A percentile compares a stretch with the other conserved stretches of the same genome.
Evolutionary conservation across 768 basidiomycete species (phyloP).

Genomic region (Gyrodon lividus): DNA sequence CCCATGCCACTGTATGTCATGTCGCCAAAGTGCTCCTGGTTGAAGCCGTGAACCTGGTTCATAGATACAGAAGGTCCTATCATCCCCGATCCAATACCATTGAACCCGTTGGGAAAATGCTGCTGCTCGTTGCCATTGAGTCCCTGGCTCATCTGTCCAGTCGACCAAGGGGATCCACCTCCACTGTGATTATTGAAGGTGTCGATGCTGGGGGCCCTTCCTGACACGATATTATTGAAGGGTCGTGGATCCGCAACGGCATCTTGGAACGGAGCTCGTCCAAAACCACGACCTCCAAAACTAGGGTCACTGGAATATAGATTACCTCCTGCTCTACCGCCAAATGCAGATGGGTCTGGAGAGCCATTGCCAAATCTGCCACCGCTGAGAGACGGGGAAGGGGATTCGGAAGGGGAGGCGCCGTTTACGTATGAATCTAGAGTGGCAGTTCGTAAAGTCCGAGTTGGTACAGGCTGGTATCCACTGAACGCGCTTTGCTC

Average conservation of each 20-base stretch:
- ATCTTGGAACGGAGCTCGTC: conserved; percentile 41
- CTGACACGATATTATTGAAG: conserved; percentile 33
- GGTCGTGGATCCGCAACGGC: conserved; percentile 38
- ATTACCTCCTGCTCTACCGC: conserved; percentile 41
- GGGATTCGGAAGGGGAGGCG: conserved; percentile 65
- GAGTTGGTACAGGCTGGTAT: conserved; percentile 67
- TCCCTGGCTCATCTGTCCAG: conserved; percentile 21
- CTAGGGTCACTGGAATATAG: conserved; percentile 38
- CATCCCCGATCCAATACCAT: conserved; percentile 16
- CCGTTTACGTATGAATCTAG: conserved; percentile 58
- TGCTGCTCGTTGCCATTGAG: conserved; percentile 21
- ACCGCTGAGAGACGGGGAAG: conserved; percentile 68
- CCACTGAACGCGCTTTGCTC: conserved; percentile 43
- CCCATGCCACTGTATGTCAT: conserved; percentile 23
- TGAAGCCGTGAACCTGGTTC: conserved; percentile 21
- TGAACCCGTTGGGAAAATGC: conserved; percentile 27
- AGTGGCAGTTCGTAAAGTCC: conserved; percentile 58
- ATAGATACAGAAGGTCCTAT: conserved; percentile 18
- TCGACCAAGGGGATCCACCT: conserved; percentile 37
- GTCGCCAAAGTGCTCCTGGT: conserved; percentile 29
- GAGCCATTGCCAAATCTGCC: conserved; percentile 64
- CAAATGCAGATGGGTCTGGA: conserved; percentile 63
- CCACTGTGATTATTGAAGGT: conserved; percentile 38
- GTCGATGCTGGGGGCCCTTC: conserved; percentile 37
- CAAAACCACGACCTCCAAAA: conserved; percentile 33